Evolutionary conservation across 495 filamentous ascomycete species (phyloP), one percentile per base, ranked within the genome.

Genomic region (Aspergillus avenaceus): DNA sequence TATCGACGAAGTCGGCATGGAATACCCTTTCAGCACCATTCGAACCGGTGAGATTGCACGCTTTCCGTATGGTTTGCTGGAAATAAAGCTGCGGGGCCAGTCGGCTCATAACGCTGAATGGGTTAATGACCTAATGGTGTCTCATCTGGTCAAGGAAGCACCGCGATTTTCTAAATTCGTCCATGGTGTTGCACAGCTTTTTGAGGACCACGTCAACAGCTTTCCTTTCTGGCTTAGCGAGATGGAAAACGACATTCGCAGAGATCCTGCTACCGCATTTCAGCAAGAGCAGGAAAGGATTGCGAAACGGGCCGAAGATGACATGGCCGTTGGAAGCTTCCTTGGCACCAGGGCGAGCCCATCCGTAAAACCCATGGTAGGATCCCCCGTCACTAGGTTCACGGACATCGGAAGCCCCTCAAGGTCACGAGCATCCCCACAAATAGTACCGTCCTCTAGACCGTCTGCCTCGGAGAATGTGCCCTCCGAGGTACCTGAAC

Each of bases 91-190:
- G 31, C 86, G 84, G 59, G 85, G 88, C 38, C 81, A 82, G 56
- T 34, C 54, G 2, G 78, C 73, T 42, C 89, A 88, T 68, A 81
- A 81, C 36, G 83, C 83, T n/a, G 78, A 84, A 55, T 98, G 93
- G 93, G 73, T 96, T 36, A 75, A 86, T 46, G 93, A 98, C 52
- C 72, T 98, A 45, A 95, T 93, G 82, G 76, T 80, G 38, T 95
- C 90, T 8, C 93, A 98, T 62, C 80, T 98, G 13, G 87, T 98
- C 41, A 90, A 93, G 65, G 83, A 87, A 43, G 85, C 86, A 3
- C 88, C 91, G 3, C 81, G 88, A 19, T 98, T 98, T 70, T 95
- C 90, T 32, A 98, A 98, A 62, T 97, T 97, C 59, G 87, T 92
- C 18, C 93, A 98, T 56, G 93, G 95, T 50, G 84, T 95, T 2